Percentiles rank a stretch among this genome's conserved stretches.
phyloP scores from a whole-genome alignment of 1,139 yeast species.

The Kodamaea suecica region DNA sequence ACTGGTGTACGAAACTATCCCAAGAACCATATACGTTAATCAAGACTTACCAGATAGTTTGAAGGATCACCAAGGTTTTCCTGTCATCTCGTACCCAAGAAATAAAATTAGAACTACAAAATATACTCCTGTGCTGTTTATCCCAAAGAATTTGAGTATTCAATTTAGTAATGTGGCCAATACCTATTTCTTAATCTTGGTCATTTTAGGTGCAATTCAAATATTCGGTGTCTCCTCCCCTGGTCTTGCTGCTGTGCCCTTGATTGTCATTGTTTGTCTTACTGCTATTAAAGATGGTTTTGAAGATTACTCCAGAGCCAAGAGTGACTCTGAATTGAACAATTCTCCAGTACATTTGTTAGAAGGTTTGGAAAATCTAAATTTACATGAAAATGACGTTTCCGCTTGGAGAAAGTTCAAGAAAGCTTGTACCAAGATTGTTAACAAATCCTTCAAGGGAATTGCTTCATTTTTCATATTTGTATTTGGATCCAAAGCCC shows the following conservation, averaged over 20 bases:
- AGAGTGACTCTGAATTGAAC: conserved; percentile 79
- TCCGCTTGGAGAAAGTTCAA: conserved; percentile 67
- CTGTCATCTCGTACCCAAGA: conserved; percentile 60
- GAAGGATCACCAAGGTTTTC: conserved; percentile 46
- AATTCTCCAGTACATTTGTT: conserved; percentile 81
- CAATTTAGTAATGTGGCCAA: conserved; percentile 93
- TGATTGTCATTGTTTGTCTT: conserved; percentile 82
- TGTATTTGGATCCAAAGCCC: conserved; percentile 29
- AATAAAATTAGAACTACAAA: conserved; percentile 95
- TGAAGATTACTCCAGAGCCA: conserved; percentile 86
- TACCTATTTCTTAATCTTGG: conserved; percentile 75
- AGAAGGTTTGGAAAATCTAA: conserved; percentile 66
- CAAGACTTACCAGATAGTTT: conserved; percentile 31
- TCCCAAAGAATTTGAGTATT: conserved; percentile 75
- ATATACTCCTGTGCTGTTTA: conserved; percentile 83
- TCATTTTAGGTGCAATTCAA: conserved; percentile 80
- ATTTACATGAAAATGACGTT: conserved; percentile 67
- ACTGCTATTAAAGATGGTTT: conserved; percentile 92
- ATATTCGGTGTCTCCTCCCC: conserved; percentile 92
- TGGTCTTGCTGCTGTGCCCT: conserved; percentile 88
- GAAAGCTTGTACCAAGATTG: conserved; percentile 35
- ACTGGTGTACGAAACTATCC: conserved; percentile 33
- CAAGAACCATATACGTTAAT: conserved; percentile 40
- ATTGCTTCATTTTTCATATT: conserved; percentile 23
- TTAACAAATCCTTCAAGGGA: conserved; percentile 17